Conservation (phyloP, 352 stramenopile genomes). For the Phytophthora pinifolia region DNA sequence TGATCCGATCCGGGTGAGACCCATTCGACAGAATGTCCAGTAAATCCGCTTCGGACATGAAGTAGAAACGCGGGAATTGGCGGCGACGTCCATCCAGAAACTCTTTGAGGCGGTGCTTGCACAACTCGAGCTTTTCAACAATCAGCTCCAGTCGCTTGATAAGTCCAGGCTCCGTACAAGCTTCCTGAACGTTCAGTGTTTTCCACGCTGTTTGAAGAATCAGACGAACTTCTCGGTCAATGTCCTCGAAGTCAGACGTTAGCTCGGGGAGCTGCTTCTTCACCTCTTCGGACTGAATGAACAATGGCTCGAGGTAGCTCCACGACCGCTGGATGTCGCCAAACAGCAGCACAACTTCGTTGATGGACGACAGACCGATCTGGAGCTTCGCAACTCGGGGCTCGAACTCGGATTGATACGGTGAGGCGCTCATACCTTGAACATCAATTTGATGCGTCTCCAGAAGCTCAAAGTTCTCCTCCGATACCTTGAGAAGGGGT, state of each 20-base stretch:
- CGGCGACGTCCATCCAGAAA: conserved; percentile 94
- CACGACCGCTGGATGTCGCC: conserved; percentile 95
- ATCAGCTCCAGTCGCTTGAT: conserved; percentile 91
- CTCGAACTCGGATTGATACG: conserved; percentile 96
- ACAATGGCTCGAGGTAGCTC: conserved; percentile 96
- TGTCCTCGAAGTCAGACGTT: conserved; percentile 93
- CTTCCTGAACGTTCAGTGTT: conserved; percentile 88
- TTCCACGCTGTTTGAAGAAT: conserved; percentile 87
- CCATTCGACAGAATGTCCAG: conserved; percentile 97
- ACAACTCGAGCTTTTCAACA: conserved; percentile 92
- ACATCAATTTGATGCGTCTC: conserved; percentile 97
- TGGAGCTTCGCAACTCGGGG: conserved; percentile 89
- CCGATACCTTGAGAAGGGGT: conserved; percentile 89
- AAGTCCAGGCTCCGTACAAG: conserved; percentile 90
- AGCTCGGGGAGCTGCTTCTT: conserved; percentile 95
- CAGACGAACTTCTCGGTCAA: conserved; percentile 91
- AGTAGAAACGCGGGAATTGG: conserved; percentile 95
- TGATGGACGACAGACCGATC: conserved; percentile 81
- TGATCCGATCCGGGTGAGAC: conserved; percentile 92
- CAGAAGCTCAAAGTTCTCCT: conserved; percentile 97
- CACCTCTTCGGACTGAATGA: conserved; percentile 96
- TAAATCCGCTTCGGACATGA: conserved; percentile 91
- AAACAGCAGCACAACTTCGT: conserved; percentile 94
- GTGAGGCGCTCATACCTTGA: conserved; percentile 95
- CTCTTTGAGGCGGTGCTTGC: conserved; percentile 94